Evolutionary conservation across 1,139 yeast genomes (phyloP), one percentile per base, ranked within the genome.

Genomic region (Kodamaea sp.): DNA sequence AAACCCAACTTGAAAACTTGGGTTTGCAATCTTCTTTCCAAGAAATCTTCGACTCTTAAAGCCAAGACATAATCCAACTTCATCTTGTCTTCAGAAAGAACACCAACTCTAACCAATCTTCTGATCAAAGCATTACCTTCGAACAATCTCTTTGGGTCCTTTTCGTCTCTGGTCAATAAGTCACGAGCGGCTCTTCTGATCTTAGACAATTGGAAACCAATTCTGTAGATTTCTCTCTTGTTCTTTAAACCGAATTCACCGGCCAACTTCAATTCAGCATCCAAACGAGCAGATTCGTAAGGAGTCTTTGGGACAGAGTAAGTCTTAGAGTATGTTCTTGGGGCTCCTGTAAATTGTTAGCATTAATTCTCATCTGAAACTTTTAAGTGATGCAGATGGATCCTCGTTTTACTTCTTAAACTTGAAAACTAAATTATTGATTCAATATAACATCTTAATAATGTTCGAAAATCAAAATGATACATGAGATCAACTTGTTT

Each of bases 121-220:
- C 94, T 82, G 74, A 89, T 92, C 73, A 92, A 88, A 68, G 99
- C 99, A 70, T 92, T 92, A 86, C 99, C 99, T 79, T 92, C 98
- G 81, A 92, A 92, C 68, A 92, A 85, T 82, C 99, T 90, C 87
- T 89, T 92, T 81, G 96, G 97, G 78, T 92, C 98, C 84, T 92
- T 92, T 81, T 92, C 98, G 65, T 92, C 98, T 81, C 97, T 89
- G 79, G 98, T 92, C 77, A 92, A 85, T 68, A 92, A 82, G 70
- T 94, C 97, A 85, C 99, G 96, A 70, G 99, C 99, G 73, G 98
- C 98, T 82, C 98, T 89, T 82, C 99, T 92, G 73, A 92, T 92
- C 85, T 92, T 92, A 57, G 99, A 92, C 70, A 92, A 88, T 79
- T 92, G 97, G 84, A 84, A 88, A 72, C 89, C 90, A 73, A 90